These are phyloP conservation scores for Penicillium sp. DNA, from an alignment of 2,329 filamentous ascomycete species.

Conservation along the genomic window DNA sequence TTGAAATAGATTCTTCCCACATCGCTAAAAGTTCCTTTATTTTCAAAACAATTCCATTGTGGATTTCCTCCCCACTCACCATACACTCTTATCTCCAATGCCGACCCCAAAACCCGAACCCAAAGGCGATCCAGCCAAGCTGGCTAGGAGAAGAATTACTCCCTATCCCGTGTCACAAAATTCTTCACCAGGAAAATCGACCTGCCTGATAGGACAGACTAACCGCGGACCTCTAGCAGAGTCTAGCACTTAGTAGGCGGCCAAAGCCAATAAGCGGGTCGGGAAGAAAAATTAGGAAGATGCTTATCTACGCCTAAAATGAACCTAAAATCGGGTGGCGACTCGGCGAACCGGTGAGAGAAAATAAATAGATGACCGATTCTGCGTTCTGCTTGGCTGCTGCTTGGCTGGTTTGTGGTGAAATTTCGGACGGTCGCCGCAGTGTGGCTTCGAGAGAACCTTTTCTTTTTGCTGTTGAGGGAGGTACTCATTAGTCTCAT, in stretches of 20 bases:
- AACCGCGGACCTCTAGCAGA: neutral
- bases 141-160: neutral
- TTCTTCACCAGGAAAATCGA: neutral
- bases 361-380: constrained; percentile 10
- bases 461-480: neutral
- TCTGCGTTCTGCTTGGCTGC: neutral
- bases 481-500: too few species aligned
- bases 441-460: neutral
- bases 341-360: constrained; percentile 21
- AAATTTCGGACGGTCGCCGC: neutral
- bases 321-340: constrained; percentile 17
- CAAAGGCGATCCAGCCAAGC: neutral
- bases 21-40: neutral
- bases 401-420: neutral
- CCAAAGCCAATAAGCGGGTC: constrained; percentile 2
- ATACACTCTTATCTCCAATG: constrained; percentile 2
- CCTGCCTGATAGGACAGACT: neutral
- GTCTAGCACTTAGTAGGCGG: too few species aligned
- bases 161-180: neutral
- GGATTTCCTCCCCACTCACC: neutral
- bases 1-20: neutral
- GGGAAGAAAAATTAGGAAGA: constrained; percentile 6
- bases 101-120: neutral
- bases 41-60: neutral
- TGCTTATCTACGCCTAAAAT: constrained; percentile 14